phyloP scores from a whole-genome alignment of 2,329 filamentous ascomycete genomes.

The Paradendryphiella salina region DNA sequence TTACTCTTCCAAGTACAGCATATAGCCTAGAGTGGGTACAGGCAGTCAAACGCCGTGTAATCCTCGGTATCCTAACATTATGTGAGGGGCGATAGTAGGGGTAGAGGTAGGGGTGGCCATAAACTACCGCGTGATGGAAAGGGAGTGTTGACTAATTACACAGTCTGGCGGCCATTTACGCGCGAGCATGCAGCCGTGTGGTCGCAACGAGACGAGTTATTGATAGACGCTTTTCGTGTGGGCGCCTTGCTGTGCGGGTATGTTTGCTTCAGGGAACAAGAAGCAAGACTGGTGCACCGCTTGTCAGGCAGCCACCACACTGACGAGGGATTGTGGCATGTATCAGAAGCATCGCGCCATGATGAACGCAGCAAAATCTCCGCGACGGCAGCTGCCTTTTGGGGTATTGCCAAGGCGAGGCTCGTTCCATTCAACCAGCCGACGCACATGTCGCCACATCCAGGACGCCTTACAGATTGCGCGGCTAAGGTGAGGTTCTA shows the following conservation, averaged over 20 bases:
- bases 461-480: neutral
- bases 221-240: conserved; percentile 9
- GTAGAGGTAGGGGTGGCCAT: conserved; percentile 4
- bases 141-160: conserved; percentile 17
- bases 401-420: conserved; percentile 14
- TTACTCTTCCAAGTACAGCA: conserved; percentile 21
- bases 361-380: conserved; percentile 5
- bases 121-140: neutral
- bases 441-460: neutral
- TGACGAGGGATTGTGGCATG: neutral
- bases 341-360: conserved; percentile 1
- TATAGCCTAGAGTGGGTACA: conserved; percentile 24
- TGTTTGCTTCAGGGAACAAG: conserved; percentile 2
- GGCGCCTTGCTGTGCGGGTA: conserved; percentile 1
- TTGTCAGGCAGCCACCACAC: conserved; percentile 5
- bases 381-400: conserved; percentile 1
- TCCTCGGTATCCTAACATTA: conserved; percentile 22
- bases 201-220: conserved; percentile 1
- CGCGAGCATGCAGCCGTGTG: conserved; percentile 1
- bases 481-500: neutral
- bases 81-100: conserved; percentile 10
- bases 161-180: neutral
- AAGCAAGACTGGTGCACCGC: neutral
- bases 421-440: conserved; percentile 7
- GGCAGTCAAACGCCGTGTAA: conserved; percentile 33